Evolutionary conservation across 2,329 filamentous ascomycete species (phyloP).

Genomic region (Hypoxylon rubiginosum): DNA sequence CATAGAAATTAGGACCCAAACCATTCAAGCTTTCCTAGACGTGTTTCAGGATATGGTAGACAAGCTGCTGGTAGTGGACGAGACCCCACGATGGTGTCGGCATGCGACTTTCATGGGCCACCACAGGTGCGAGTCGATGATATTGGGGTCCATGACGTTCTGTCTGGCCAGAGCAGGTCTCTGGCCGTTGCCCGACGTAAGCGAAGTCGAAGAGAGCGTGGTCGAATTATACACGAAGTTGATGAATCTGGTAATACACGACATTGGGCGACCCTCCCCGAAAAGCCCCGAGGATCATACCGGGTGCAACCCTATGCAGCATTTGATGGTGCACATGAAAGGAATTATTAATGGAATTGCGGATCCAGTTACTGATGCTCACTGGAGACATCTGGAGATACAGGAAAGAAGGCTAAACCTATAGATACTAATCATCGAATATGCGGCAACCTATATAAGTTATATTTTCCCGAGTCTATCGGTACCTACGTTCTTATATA

Average conservation of each 20-base stretch:
- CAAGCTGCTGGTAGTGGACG: conserved; percentile 49
- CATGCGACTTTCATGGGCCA: conserved; percentile 54
- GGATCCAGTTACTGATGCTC: conserved; percentile 5
- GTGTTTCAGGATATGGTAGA: conserved; percentile 46
- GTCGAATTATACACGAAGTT: conserved; percentile 12
- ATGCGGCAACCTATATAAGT: too few species aligned
- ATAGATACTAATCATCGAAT: too few species aligned
- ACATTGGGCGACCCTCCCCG: conserved; percentile 5
- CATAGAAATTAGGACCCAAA: conserved; percentile 41
- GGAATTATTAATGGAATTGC: neutral
- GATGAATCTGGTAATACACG: conserved; percentile 20
- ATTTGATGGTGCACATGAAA: conserved; percentile 3
- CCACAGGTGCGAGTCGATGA: conserved; percentile 56
- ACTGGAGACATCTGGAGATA: neutral
- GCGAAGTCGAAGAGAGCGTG: conserved; percentile 46
- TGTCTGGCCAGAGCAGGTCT: conserved; percentile 52
- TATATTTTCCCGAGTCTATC: too few species aligned
- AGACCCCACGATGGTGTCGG: conserved; percentile 52
- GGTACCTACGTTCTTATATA: neutral
- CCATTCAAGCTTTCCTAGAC: conserved; percentile 45
- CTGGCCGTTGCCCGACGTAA: conserved; percentile 50
- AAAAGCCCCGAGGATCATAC: conserved; percentile 11
- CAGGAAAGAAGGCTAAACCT: neutral
- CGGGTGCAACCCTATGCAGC: conserved; percentile 2
- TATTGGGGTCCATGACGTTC: conserved; percentile 54